These are phyloP conservation scores for Chlorella vulgaris DNA, from an alignment of 139 green algal species.

Conservation along the genomic window DNA sequence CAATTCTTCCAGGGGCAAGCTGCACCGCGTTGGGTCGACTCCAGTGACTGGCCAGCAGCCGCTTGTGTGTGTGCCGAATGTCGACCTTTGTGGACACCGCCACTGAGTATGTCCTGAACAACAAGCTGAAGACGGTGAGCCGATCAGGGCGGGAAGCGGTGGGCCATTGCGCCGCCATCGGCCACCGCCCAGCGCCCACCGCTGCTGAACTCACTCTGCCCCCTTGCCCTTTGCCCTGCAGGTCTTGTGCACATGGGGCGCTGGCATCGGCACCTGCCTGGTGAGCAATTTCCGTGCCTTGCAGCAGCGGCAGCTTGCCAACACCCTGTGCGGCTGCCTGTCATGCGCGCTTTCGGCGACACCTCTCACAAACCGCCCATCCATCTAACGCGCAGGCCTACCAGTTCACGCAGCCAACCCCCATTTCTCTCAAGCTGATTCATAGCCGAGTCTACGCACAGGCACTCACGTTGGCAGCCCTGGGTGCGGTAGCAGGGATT, in stretches of 20 bases:
- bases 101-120: slow-evolving; percentile 10
- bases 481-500: slow-evolving; percentile 39
- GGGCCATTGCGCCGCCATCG: too few species aligned
- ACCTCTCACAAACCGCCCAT: too few species aligned
- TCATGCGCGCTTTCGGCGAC: too few species aligned
- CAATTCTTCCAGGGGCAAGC: too few species aligned
- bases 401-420: slow-evolving; percentile 56
- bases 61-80: too few species aligned
- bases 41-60: too few species aligned
- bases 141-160: neutral
- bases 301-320: neutral
- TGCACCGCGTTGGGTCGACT: too few species aligned
- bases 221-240: too few species aligned
- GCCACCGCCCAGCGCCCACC: too few species aligned
- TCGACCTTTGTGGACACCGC: neutral
- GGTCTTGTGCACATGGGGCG: slow-evolving; percentile 36
- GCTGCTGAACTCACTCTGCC: too few species aligned
- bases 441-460: slow-evolving; percentile 57
- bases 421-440: slow-evolving; percentile 55
- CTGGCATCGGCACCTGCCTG: slow-evolving; percentile 25
- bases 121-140: slow-evolving; percentile 30
- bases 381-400: slow-evolving; percentile 58
- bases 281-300: slow-evolving; percentile 10
- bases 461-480: slow-evolving; percentile 54
- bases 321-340: neutral